These are phyloP conservation scores for Kuraishia hungarica DNA, from an alignment of 805 yeast genomes.

Conservation along the genomic window DNA sequence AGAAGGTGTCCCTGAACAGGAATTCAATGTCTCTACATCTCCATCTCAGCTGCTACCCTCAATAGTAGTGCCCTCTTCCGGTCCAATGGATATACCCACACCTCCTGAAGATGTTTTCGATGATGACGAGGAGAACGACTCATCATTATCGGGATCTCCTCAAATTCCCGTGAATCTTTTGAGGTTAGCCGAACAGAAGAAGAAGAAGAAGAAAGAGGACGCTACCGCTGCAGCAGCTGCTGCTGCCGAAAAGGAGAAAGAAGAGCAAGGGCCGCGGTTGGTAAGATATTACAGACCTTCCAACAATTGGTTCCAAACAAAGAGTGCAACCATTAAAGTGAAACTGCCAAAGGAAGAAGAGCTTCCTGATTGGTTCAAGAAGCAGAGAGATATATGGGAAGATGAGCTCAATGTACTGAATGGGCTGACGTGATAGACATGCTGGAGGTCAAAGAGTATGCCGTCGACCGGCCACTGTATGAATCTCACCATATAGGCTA, in stretches of 20 bases:
- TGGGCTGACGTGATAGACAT: neutral
- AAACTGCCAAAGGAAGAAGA: constrained; percentile 52
- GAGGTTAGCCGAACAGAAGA: constrained; percentile 42
- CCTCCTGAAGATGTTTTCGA: neutral
- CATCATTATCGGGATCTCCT: constrained; percentile 56
- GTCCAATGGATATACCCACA: neutral
- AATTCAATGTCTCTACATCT: neutral
- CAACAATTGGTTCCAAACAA: constrained; percentile 33
- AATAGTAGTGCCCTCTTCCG: neutral
- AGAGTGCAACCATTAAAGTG: constrained; percentile 27
- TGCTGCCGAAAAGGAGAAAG: constrained; percentile 12
- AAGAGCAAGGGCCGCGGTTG: constrained; percentile 2
- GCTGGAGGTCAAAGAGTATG: no score
- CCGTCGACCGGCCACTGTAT: no score
- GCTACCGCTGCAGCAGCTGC: constrained; percentile 12
- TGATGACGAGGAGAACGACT: constrained; percentile 20
- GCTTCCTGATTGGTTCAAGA: constrained; percentile 71
- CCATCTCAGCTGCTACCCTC: neutral
- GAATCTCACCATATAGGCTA: no score
- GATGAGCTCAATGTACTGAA: constrained; percentile 1
- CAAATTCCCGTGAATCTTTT: constrained; percentile 58
- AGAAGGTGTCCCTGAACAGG: neutral
- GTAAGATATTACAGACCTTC: constrained; percentile 2
- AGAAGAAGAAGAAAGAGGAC: constrained; percentile 23
- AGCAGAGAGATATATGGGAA: constrained; percentile 64